Base-by-base conservation (phyloP, 331 rosid species). In the Prunus yedoensis region DNA sequence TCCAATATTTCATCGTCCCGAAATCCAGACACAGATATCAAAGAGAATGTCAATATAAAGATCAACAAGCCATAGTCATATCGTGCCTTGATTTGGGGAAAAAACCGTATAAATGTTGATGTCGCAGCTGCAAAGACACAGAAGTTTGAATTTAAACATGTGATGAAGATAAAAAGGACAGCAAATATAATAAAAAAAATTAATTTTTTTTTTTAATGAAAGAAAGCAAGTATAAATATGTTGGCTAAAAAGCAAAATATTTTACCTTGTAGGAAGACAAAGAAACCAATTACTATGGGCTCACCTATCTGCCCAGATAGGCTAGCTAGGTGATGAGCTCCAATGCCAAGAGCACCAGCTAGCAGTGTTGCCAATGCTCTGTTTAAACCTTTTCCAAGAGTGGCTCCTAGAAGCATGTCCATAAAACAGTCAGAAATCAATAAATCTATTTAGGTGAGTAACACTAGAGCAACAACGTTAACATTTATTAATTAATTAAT, bases 271-370 rank as follows among this genome's bases (percentile, higher is more conserved):
- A 90, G 66, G 83, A 91, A 94, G 77, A 94, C 97, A 32, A 94
- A 89, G 74, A 67, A 13, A 1, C 92, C 97, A n/a, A 94, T 83
- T 35, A 91, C 77, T 59, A 87, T 28, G 45, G 98, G 97, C 51
- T 90, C 85, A 67, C 88, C 97, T 47, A 65, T 87, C 13, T 84
- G 78, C 54, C 97, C 97, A 49, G 85, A 87, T 74, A 85, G 81
- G 76, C 79, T 78, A 0, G 98, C 95, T 38, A 94, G 82, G 72
- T 86, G 88, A 64, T 94, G 89, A 58, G 84, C 89, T 83, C 96
- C 98, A 84, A 91, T 70, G 30, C 97, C 98, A 41, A 94, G 85
- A 75, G 93, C 94, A 79, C 92, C 93, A 21, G 97, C 98, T 20
- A 86, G 3, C 20, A 94, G 59, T 64, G 98, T 94, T 64, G 93